A percentile compares a stretch with the other conserved stretches of the same genome.
Conservation (phyloP, 1,139 yeast genomes). For the Scheffersomyces insectosa region DNA sequence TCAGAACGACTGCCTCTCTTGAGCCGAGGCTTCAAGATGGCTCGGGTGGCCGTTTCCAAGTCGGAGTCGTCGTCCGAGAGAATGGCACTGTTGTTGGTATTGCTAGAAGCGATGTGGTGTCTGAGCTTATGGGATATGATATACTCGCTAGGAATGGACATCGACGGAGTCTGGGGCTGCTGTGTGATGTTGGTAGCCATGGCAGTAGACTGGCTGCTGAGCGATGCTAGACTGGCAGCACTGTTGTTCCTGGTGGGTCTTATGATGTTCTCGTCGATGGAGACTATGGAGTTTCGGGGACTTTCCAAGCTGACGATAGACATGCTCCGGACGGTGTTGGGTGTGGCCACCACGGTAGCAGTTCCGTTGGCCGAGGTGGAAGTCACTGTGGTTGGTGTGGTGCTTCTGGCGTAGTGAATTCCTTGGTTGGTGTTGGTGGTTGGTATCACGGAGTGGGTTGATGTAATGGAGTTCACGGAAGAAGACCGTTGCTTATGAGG, state of each 20-base stretch:
- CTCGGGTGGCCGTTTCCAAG: conserved; percentile 22
- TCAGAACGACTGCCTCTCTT: conserved; percentile 10
- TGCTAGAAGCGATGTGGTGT: conserved; percentile 2
- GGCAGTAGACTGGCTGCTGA: conserved; percentile 5
- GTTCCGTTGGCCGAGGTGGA: conserved; percentile 4
- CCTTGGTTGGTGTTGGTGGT: too few species aligned
- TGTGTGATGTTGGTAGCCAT: not conserved
- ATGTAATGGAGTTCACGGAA: conserved; percentile 34
- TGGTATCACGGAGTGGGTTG: conserved; percentile 11
- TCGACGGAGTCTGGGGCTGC: too few species aligned
- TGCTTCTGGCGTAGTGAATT: not conserved
- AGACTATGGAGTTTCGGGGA: conserved; percentile 46
- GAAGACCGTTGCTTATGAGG: conserved; percentile 32
- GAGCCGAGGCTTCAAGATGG: conserved; percentile 18
- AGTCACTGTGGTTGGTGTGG: conserved; percentile 2
- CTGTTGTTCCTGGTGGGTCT: conserved; percentile 37
- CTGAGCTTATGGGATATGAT: not conserved
- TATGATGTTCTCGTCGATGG: conserved; percentile 35
- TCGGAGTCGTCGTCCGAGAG: conserved; percentile 41
- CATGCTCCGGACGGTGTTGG: conserved; percentile 30
- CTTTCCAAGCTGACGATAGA: conserved; percentile 42
- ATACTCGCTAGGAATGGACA: not conserved
- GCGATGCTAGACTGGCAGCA: conserved; percentile 28
- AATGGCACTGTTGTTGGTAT: conserved; percentile 26
- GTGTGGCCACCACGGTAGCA: conserved; percentile 8